Evolutionary conservation across 169 alveolate species (phyloP).

Genomic region (Plasmodium reichenowi): DNA sequence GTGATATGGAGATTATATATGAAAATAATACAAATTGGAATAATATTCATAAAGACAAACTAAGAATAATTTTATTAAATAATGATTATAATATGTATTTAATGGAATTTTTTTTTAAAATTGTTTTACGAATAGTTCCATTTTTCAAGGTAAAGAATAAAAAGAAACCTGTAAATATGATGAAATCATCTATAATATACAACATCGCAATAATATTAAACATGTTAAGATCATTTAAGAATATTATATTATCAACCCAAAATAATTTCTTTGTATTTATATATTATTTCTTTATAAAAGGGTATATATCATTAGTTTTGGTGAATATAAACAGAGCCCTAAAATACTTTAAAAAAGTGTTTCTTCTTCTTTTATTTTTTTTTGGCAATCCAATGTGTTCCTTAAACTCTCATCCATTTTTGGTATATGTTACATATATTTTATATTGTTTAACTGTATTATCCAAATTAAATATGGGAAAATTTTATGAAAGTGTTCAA

Average conservation of each 20-base stretch:
- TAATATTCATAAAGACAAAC: conserved; percentile 10
- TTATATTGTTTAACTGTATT: conserved; percentile 58
- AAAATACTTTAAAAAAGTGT: conserved; percentile 60
- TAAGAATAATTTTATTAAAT: conserved; percentile 55
- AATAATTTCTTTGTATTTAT: conserved; percentile 63
- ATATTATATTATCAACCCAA: conserved; percentile 58
- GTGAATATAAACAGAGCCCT: conserved; percentile 43
- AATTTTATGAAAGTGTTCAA: conserved; percentile 28
- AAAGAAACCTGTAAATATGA: conserved; percentile 6
- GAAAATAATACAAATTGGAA: not conserved
- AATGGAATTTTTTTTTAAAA: conserved; percentile 63
- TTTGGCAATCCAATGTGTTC: conserved; percentile 69
- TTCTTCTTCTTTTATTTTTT: conserved; percentile 58
- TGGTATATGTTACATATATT: conserved; percentile 68
- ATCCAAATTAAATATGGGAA: conserved; percentile 39
- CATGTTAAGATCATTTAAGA: conserved; percentile 51
- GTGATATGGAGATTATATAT: conserved; percentile 19
- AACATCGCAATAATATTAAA: conserved; percentile 43
- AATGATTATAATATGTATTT: conserved; percentile 55
- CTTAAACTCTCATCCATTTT: conserved; percentile 54
- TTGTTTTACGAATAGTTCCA: conserved; percentile 65
- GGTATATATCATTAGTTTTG: conserved; percentile 53
- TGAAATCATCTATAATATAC: conserved; percentile 47
- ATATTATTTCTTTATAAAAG: conserved; percentile 64
- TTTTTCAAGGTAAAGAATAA: conserved; percentile 36